These are phyloP conservation scores for Pythium myriotylum DNA, from an alignment of 352 stramenopile genomes.

Conservation along the genomic window DNA sequence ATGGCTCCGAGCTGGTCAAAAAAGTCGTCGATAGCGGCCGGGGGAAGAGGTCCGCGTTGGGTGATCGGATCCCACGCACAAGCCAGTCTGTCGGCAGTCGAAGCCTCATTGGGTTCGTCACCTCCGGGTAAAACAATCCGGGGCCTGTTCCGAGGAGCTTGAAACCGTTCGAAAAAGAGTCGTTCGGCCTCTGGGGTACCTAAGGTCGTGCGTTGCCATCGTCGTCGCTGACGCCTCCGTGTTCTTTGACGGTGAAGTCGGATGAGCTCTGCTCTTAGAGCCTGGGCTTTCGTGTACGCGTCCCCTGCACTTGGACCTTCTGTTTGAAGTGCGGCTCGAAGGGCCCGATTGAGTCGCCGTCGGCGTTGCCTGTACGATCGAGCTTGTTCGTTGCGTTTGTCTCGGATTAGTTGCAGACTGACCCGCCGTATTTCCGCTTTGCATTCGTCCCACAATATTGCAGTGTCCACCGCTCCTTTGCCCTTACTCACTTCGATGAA, in stretches of 20 bases:
- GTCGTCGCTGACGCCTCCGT: neutral
- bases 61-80: conserved; percentile 14
- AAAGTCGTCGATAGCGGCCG: neutral
- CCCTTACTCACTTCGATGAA: neutral
- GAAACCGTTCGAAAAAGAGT: conserved; percentile 7
- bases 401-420: neutral
- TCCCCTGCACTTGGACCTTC: too few relatives aligned
- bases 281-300: too few relatives aligned
- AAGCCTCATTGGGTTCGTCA: neutral
- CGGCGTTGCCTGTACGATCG: neutral
- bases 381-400: neutral
- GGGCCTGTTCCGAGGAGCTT: neutral
- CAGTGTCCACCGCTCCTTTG: neutral
- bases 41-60: neutral
- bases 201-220: neutral
- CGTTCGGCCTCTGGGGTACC: conserved; percentile 10
- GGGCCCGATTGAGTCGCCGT: neutral
- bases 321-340: too few relatives aligned
- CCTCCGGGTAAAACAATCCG: neutral
- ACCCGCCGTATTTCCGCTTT: neutral
- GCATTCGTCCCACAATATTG: neutral
- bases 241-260: neutral
- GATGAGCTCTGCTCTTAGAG: neutral
- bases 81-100: neutral
- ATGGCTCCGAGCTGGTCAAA: neutral